A percentile compares a stretch with the other conserved stretches of the same genome.
Evolutionary conservation across 2,329 filamentous ascomycete genomes (phyloP).

Genomic region (Aspergillus hortae): DNA sequence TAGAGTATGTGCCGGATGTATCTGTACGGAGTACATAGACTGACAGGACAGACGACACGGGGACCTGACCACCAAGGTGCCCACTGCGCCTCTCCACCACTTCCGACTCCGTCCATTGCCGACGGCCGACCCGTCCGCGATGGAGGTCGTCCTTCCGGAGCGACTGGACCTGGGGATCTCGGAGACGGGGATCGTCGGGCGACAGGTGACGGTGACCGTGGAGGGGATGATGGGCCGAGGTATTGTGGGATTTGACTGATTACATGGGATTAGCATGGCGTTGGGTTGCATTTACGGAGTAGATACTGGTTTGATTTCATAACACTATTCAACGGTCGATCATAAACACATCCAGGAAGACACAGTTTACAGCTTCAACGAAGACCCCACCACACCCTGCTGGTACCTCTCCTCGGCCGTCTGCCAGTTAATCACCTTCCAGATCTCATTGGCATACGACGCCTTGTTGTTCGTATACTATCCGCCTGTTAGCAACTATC

Average conservation of each 20-base stretch:
- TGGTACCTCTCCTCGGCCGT: slow-evolving; percentile 67
- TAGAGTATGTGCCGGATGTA: slow-evolving; percentile 25
- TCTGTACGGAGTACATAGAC: slow-evolving; percentile 1
- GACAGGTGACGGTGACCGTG: slow-evolving; percentile 28
- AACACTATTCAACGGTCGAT: not conserved
- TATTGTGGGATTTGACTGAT: slow-evolving; percentile 31
- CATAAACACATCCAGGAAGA: not conserved
- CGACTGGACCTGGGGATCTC: slow-evolving; percentile 32
- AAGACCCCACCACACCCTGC: slow-evolving; percentile 22
- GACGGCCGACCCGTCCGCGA: not conserved
- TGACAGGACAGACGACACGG: slow-evolving; percentile 20
- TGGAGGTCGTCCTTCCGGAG: slow-evolving; percentile 26
- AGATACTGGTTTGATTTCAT: too few species aligned
- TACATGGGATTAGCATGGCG: not conserved
- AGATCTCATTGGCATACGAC: slow-evolving; percentile 85
- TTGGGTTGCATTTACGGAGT: too few species aligned
- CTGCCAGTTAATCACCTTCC: slow-evolving; percentile 94
- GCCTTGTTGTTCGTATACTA: slow-evolving; percentile 92
- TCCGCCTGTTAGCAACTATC: not conserved
- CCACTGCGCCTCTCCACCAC: slow-evolving; percentile 20
- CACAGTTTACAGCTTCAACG: slow-evolving; percentile 23
- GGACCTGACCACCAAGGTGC: slow-evolving; percentile 19
- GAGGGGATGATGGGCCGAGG: slow-evolving; percentile 26
- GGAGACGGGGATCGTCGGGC: slow-evolving; percentile 31
- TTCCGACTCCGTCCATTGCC: slow-evolving; percentile 18